Percentiles rank a stretch among this genome's conserved stretches.
These are phyloP conservation scores for Chaetomium tenue DNA, from an alignment of 495 filamentous ascomycete genomes.

Conservation along the genomic window DNA sequence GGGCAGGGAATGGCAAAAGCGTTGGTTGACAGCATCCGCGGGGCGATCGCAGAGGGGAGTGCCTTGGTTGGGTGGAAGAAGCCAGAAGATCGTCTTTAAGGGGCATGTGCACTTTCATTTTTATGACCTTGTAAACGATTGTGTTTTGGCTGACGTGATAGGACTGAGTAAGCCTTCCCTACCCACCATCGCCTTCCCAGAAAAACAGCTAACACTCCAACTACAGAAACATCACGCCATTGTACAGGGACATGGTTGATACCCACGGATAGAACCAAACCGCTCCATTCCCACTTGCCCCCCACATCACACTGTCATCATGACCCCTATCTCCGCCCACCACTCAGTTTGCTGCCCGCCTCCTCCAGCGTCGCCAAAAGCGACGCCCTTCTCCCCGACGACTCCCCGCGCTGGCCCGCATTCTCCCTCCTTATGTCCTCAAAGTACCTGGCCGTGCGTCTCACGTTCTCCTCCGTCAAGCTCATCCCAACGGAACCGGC, in stretches of 20 bases:
- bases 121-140: neutral
- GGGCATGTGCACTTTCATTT: neutral
- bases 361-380: neutral
- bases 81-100: constrained; percentile 38
- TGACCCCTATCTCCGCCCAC: neutral
- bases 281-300: neutral
- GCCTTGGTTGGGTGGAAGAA: constrained; percentile 66
- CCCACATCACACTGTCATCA: neutral
- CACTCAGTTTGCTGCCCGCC: neutral
- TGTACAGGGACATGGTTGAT: constrained; percentile 1
- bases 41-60: constrained; percentile 69
- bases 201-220: neutral
- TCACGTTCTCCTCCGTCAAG: neutral
- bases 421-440: neutral
- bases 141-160: neutral
- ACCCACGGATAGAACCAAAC: constrained; percentile 4
- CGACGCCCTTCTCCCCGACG: neutral
- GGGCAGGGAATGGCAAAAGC: constrained; percentile 89
- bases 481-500: neutral
- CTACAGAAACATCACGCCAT: neutral
- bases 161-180: neutral
- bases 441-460: neutral
- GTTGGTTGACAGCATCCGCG: constrained; percentile 71
- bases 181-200: too few species aligned
- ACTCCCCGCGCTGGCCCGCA: neutral